These are phyloP conservation scores for Gaultheria prostrata DNA, from an alignment of 148 eudicot species.

Conservation along the genomic window DNA sequence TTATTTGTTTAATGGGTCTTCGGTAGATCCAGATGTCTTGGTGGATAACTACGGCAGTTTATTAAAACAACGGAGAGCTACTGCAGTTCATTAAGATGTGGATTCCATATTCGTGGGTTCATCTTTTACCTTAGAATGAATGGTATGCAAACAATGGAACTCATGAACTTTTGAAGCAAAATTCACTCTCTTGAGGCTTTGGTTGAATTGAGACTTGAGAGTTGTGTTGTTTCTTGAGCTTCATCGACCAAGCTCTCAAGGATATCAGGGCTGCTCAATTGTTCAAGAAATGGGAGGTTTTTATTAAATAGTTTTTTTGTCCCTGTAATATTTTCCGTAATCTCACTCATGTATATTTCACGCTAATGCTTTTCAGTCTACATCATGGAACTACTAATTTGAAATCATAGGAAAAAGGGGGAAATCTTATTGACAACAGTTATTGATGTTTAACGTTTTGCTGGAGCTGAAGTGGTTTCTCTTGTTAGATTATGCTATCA, in stretches of 20 bases:
- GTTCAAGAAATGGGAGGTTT: slow-evolving; percentile 22
- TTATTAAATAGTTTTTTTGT: neutral
- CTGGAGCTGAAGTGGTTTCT: neutral
- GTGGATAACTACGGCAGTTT: neutral
- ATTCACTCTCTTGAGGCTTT: neutral
- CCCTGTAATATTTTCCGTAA: neutral
- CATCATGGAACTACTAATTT: neutral
- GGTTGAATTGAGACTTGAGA: slow-evolving; percentile 14
- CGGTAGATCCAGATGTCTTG: slow-evolving; percentile 12
- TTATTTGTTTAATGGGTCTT: slow-evolving; percentile 12
- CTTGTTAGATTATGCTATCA: neutral
- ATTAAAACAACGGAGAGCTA: neutral
- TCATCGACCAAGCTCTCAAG: slow-evolving; percentile 20
- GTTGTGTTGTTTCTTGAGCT: slow-evolving; percentile 18
- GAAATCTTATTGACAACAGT: neutral
- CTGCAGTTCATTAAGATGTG: slow-evolving; percentile 3
- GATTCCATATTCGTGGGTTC: slow-evolving; percentile 4
- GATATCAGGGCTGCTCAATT: slow-evolving; percentile 19
- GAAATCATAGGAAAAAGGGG: neutral
- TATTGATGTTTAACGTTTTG: neutral
- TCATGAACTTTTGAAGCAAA: neutral
- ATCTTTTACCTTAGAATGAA: slow-evolving; percentile 6
- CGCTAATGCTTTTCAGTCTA: neutral
- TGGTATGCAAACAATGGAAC: neutral
- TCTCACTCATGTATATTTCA: neutral